A percentile compares a stretch with the other conserved stretches of the same genome.
These are phyloP conservation scores for Rhodotorula kratochvilovae DNA, from an alignment of 768 basidiomycete species.

Conservation along the genomic window DNA sequence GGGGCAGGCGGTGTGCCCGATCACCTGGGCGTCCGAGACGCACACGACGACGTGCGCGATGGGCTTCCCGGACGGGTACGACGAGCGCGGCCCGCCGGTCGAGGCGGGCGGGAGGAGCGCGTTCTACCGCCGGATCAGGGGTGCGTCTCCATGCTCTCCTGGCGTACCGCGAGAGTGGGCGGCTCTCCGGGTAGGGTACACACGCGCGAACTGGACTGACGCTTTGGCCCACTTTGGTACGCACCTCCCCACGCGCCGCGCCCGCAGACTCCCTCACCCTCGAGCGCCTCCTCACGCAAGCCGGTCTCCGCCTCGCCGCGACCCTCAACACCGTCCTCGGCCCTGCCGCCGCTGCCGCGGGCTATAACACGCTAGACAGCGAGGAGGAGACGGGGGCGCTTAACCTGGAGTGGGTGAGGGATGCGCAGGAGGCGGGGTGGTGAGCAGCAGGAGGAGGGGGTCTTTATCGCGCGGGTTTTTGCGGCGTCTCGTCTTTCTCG, in stretches of 20 bases:
- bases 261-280: constrained; percentile 58
- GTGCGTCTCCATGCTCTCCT: constrained; percentile 42
- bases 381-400: not conserved
- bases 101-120: constrained; percentile 66
- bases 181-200: too few species aligned
- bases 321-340: constrained; percentile 57
- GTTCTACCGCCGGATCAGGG: constrained; percentile 66
- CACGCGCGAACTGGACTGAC: too few species aligned
- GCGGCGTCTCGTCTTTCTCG: too few species aligned
- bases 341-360: not conserved
- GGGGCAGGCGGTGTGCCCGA: constrained; percentile 30
- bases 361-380: not conserved
- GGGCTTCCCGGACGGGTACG: constrained; percentile 31
- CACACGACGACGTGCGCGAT: constrained; percentile 36
- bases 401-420: not conserved
- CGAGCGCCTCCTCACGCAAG: constrained; percentile 77
- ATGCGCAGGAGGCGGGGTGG: not conserved
- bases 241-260: too few species aligned
- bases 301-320: constrained; percentile 75
- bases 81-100: constrained; percentile 16
- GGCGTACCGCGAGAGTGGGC: too few species aligned
- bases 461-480: not conserved
- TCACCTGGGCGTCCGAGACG: constrained; percentile 37
- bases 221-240: too few species aligned
- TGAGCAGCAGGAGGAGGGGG: not conserved